Base-by-base conservation (phyloP, 2,329 filamentous ascomycete species). In the Penicillium sp. region DNA sequence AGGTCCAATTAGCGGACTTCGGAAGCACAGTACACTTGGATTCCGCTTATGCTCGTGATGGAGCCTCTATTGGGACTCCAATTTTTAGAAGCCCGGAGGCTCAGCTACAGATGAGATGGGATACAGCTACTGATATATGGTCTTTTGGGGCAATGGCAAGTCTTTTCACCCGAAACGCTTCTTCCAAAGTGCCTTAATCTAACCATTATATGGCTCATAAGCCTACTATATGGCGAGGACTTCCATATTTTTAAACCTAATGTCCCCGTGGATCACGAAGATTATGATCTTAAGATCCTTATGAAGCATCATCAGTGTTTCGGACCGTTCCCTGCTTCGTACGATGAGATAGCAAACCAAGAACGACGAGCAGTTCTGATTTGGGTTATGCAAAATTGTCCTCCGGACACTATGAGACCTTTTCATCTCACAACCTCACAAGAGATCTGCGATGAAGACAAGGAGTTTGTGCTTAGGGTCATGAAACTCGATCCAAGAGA, bases 401-500 rank as follows among this genome's bases (percentile, higher is more conserved):
- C 44, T n/a, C 27, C 48, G 1, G 45, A 55, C 46, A 57, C 43
- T 10, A 43, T 56, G 13, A 39, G 42, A 24, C 52, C 52, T 7
- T 56, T 60, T 45, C 37, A 43, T 46, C 32, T 34, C 44, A 49
- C 44, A 5, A 44, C 46, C 37, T 23, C 57, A 11, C 32, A 40
- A 37, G 67, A 69, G 46, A 56, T 70, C 16, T 57, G 50, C 3
- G 45, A 56, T 22, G 52, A 60, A 32, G 65, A 69, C 43, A 65
- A 62, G 40, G 44, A 40, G 11, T 73, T 73, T 52, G 47, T 74
- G n/a, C 39, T 56, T 2, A 73, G 63, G 52, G 69, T 74, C 14
- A 73, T 74, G 69, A 72, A 66, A 50, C 59, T 74, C 6, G 69
- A 74, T 49, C 68, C 65, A 35, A 63, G 70, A 46, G 70, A 74